Evolutionary conservation across 345 rosid genomes (phyloP).

Genomic region (Eucalyptus camaldulensis): DNA sequence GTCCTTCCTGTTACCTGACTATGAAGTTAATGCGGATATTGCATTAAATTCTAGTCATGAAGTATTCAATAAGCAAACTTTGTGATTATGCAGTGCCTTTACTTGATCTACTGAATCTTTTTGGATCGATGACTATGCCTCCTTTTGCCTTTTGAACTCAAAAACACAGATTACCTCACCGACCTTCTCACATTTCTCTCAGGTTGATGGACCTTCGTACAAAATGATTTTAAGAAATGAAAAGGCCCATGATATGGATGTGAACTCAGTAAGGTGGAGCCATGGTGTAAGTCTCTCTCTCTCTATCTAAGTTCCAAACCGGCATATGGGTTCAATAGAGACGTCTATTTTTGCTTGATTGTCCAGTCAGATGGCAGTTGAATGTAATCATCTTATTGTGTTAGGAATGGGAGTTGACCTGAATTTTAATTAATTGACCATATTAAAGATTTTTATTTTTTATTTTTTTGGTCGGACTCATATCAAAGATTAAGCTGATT

Average conservation of each 20-base stretch:
- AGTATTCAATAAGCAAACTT: not conserved
- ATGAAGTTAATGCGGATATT: not conserved
- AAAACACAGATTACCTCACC: not conserved
- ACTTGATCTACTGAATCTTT: not conserved
- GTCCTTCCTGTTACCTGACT: not conserved
- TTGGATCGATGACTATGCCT: not conserved
- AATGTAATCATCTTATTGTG: not conserved
- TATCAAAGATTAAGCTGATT: not conserved
- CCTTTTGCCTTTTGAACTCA: not conserved
- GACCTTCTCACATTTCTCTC: not conserved
- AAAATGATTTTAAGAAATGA: conserved; percentile 58
- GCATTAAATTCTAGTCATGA: not conserved
- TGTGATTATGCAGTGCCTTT: not conserved
- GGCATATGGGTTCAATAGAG: not conserved
- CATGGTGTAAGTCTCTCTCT: conserved; percentile 45
- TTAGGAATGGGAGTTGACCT: not conserved
- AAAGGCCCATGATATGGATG: conserved; percentile 86
- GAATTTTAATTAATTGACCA: not conserved
- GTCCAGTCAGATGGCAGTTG: not conserved
- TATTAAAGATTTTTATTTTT: not conserved
- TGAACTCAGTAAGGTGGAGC: conserved; percentile 79
- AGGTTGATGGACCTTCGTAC: conserved; percentile 67
- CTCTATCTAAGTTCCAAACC: not conserved
- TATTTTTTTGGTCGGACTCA: not conserved
- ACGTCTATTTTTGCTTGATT: not conserved